Conservation (phyloP, 164 flowering plant species). For the Sedum album region DNA sequence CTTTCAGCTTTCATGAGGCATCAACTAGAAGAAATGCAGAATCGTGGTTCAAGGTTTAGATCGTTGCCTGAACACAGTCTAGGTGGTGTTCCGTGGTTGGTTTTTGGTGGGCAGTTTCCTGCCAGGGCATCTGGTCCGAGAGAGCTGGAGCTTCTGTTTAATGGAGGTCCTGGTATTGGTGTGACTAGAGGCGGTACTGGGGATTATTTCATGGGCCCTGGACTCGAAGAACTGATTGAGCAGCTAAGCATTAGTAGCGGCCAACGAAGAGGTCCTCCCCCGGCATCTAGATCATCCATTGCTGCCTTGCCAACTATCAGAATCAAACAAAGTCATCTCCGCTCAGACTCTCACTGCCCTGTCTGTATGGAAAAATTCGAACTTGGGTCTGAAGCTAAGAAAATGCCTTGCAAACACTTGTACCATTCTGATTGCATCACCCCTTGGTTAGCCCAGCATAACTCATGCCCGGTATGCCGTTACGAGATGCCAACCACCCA, state of each 20-base stretch:
- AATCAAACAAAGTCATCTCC: slow-evolving; percentile 62
- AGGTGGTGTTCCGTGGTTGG: slow-evolving; percentile 46
- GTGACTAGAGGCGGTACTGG: slow-evolving; percentile 51
- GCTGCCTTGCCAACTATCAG: slow-evolving; percentile 73
- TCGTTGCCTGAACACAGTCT: slow-evolving; percentile 25
- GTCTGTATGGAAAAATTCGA: slow-evolving; percentile 80
- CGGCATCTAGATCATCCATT: slow-evolving; percentile 66
- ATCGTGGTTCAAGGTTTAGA: slow-evolving; percentile 42
- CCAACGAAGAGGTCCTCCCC: slow-evolving; percentile 56
- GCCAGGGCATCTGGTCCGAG: slow-evolving; percentile 47
- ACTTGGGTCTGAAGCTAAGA: slow-evolving; percentile 59
- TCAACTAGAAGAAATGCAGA: slow-evolving; percentile 29
- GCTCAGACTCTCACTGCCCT: slow-evolving; percentile 67
- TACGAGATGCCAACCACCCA: slow-evolving; percentile 43
- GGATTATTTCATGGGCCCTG: slow-evolving; percentile 80
- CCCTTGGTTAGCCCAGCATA: slow-evolving; percentile 83
- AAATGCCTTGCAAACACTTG: slow-evolving; percentile 76
- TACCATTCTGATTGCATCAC: slow-evolving; percentile 80
- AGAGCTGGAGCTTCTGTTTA: slow-evolving; percentile 51
- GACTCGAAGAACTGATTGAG: slow-evolving; percentile 72
- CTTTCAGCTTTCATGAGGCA: slow-evolving; percentile 68
- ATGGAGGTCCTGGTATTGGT: slow-evolving; percentile 58
- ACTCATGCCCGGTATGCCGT: slow-evolving; percentile 89
- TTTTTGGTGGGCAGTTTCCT: slow-evolving; percentile 76
- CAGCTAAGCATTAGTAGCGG: slow-evolving; percentile 44